Evolutionary conservation across 1,284 basidiomycete species (phyloP).

Genomic region (Ceratobasidium sp.): DNA sequence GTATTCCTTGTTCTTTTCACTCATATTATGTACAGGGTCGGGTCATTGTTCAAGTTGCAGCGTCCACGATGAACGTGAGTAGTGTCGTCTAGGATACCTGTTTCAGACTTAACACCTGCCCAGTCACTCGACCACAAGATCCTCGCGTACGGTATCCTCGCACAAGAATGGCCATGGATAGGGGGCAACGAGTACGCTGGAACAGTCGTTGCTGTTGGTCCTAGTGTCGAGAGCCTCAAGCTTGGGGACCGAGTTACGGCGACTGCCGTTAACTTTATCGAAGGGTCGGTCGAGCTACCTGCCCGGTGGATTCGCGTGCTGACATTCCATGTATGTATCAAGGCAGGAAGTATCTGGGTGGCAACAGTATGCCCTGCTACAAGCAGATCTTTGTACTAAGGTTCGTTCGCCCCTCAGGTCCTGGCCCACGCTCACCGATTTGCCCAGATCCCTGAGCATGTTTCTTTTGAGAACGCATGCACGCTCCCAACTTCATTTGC

Average conservation of each 20-base stretch:
- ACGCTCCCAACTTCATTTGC: constrained; percentile 7
- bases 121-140: constrained; percentile 19
- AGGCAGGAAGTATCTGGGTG: not conserved
- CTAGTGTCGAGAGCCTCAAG: constrained; percentile 2
- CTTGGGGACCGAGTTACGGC: constrained; percentile 13
- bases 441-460: constrained; percentile 15
- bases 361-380: constrained; percentile 18
- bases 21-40: constrained; percentile 3
- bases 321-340: too few relatives aligned
- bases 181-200: constrained; percentile 29
- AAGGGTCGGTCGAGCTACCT: not conserved
- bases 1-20: not conserved
- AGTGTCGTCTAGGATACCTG: not conserved
- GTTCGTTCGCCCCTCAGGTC: not conserved
- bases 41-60: constrained; percentile 16
- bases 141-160: constrained; percentile 17
- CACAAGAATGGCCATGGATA: constrained; percentile 15
- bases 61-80: constrained; percentile 18
- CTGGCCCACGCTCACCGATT: not conserved
- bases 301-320: not conserved
- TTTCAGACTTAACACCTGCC: not conserved
- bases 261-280: not conserved
- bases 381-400: constrained; percentile 24
- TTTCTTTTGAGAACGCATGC: constrained; percentile 7
- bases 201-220: constrained; percentile 11